phyloP scores from a whole-genome alignment of 306 rosid species.

The Spatholobus suberectus region DNA sequence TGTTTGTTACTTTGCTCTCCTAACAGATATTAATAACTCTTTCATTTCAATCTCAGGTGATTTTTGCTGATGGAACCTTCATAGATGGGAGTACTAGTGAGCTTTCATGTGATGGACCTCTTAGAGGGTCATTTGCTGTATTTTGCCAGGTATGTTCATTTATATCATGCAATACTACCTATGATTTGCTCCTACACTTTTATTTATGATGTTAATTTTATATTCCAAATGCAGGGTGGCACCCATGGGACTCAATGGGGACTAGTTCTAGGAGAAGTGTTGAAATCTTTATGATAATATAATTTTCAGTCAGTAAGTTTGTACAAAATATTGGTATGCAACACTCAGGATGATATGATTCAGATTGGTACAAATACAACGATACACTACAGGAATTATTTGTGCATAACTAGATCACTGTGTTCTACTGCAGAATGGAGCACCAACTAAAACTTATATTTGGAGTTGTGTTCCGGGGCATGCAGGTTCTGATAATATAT shows the following conservation, averaged over 20 bases:
- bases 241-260: constrained; percentile 99
- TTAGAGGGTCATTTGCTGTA: constrained; percentile 88
- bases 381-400: neutral
- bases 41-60: constrained; percentile 65
- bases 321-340: neutral
- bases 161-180: neutral
- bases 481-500: neutral
- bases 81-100: constrained; percentile 97
- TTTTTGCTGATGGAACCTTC: constrained; percentile 97
- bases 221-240: constrained; percentile 72
- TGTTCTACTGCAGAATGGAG: neutral
- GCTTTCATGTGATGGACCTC: constrained; percentile 97
- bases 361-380: constrained; percentile 30
- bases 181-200: neutral
- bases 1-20: constrained; percentile 5
- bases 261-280: constrained; percentile 84
- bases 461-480: neutral
- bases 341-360: constrained; percentile 18
- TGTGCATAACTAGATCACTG: constrained; percentile 17
- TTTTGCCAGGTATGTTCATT: constrained; percentile 74
- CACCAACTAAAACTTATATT: neutral
- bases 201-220: neutral
- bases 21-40: neutral
- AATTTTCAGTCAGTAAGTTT: constrained; percentile 8
- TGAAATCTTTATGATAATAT: constrained; percentile 57